Evolutionary conservation across 208 protist genomes (phyloP).

Genomic region (Blastocrithidia nonstop): DNA sequence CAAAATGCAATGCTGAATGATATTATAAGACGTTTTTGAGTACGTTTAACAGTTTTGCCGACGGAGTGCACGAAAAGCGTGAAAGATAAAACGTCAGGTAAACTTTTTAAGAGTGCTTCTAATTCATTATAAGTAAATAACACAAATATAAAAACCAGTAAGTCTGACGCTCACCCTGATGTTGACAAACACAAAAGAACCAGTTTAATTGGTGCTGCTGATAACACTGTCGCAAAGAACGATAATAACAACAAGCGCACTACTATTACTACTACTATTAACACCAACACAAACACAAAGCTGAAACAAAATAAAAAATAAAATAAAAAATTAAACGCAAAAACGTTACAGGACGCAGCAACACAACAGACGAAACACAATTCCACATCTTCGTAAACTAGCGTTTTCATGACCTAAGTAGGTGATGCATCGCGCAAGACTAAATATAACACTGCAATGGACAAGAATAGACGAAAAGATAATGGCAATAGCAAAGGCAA

Average conservation of each 20-base stretch:
- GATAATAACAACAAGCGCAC: slow-evolving; percentile 2
- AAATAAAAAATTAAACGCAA: slow-evolving; percentile 10
- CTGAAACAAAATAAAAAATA: not conserved
- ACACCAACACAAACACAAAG: not conserved
- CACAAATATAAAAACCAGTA: not conserved
- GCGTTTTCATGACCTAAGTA: too few species aligned
- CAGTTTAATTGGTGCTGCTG: too few species aligned
- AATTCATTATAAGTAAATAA: slow-evolving; percentile 2
- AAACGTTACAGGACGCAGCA: not conserved
- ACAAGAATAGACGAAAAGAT: too few species aligned
- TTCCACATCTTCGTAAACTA: too few species aligned
- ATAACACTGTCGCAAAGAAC: too few species aligned
- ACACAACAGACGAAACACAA: not conserved
- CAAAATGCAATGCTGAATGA: slow-evolving; percentile 43
- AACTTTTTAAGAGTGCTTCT: slow-evolving; percentile 2
- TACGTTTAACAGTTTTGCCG: slow-evolving; percentile 51
- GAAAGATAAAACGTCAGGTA: slow-evolving; percentile 7
- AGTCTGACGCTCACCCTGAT: not conserved
- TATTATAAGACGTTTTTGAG: slow-evolving; percentile 67
- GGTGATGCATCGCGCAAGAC: too few species aligned
- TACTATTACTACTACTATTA: not conserved
- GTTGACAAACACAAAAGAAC: slow-evolving; percentile 9
- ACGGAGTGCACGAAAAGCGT: slow-evolving; percentile 15
- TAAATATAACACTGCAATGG: too few species aligned
- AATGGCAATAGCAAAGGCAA: not conserved